Base-by-base conservation (phyloP, 352 stramenopile species). In the Globisporangium nodosum region DNA sequence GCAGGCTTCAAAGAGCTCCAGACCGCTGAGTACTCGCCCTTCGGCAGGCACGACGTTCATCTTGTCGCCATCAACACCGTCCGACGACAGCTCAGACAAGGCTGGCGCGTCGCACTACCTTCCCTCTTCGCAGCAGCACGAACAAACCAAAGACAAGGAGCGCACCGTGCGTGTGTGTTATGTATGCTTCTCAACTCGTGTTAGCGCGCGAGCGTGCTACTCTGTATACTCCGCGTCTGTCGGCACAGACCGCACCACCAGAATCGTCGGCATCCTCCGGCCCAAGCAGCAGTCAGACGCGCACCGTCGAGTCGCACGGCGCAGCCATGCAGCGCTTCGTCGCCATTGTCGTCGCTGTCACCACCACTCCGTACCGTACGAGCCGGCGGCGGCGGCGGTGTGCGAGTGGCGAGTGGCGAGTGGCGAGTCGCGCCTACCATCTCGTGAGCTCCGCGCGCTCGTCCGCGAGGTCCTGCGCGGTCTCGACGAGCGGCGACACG, bases 401-500 rank as follows among this genome's bases (percentile, higher is more conserved):
- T 8, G 33, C 33, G 24, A 27, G 24, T 27, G 24, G 33, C 33
- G 33, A 37, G 33, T 50, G n/a, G 33, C 33, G 24, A 27, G 24
- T 27, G 24, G 33, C 33, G 33, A 37, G 33, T 50, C 15, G 9
- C 33, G 56, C 52, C 65, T 91, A 94, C 82, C 85, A 94, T 40
- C 84, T 79, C 55, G 85, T 92, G 54, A 95, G 78, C 56, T 88
- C 76, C 24, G 67, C 81, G 46, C 86, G 84, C 72, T 95, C 86
- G 9, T 78, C 71, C 18, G 66, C 74, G 59, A 95, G 73, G 46
- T 76, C 71, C 63, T 88, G 67, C 33, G 81, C 79, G 51, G 72
- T 64, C 13, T 67, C 67, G 42, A 73, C 71, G 60, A 92, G 82
- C 20, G 90, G 68, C 21, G 42, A 42, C 46, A 94, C 54, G 79